phyloP scores from a whole-genome alignment of 129 eudicot genomes.

The Dittrichia graveolens region DNA sequence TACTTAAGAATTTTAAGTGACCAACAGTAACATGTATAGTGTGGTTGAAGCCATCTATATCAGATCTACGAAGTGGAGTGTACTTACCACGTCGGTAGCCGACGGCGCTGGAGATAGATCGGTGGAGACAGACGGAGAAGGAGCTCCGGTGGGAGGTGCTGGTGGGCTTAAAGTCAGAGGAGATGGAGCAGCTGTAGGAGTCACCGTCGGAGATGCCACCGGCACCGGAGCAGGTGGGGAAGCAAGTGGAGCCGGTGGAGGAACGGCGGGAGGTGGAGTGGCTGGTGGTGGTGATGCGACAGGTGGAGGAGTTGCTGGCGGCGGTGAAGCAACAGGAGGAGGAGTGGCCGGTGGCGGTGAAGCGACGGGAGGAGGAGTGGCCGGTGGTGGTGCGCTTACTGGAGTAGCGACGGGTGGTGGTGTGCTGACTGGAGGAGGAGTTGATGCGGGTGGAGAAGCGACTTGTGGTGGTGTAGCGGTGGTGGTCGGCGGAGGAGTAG shows the following conservation, averaged over 20 bases:
- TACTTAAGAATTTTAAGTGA: no score
- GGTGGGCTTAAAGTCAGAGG: conserved; percentile 59
- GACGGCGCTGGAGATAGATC: conserved; percentile 61
- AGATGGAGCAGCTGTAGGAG: conserved; percentile 44
- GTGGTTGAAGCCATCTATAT: not conserved
- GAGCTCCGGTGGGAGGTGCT: conserved; percentile 65
- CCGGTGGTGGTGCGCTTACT: conserved; percentile 37
- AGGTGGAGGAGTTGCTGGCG: conserved; percentile 43
- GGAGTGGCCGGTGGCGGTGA: conserved; percentile 46
- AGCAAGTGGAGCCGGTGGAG: conserved; percentile 39
- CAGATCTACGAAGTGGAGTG: conserved; percentile 28
- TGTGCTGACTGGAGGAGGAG: conserved; percentile 24
- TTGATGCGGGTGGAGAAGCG: conserved; percentile 38
- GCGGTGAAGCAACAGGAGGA: conserved; percentile 37
- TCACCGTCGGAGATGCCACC: conserved; percentile 35
- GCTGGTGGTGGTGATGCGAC: conserved; percentile 44
- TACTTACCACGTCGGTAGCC: conserved; percentile 55
- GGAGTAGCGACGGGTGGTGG: conserved; percentile 38
- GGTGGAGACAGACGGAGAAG: conserved; percentile 42
- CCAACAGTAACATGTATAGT: not conserved
- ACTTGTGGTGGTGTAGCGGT: conserved; percentile 35
- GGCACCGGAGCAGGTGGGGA: conserved; percentile 39
- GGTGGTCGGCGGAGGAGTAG: conserved; percentile 50
- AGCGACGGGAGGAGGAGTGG: conserved; percentile 39
- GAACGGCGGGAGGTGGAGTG: conserved; percentile 37